phyloP scores from a whole-genome alignment of 1,284 basidiomycete genomes.

The Ceratobasidium theobromae region DNA sequence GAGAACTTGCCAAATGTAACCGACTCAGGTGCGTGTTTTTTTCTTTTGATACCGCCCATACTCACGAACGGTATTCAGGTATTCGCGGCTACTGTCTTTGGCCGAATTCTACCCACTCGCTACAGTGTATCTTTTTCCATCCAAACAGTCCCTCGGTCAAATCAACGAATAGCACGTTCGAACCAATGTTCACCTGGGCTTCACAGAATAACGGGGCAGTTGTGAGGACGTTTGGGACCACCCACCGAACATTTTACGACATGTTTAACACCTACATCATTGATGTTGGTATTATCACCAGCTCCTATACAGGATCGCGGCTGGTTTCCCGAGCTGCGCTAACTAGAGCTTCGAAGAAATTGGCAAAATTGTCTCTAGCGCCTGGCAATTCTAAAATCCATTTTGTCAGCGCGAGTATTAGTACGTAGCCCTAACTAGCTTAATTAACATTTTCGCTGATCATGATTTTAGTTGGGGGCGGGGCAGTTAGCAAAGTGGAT shows the following conservation, averaged over 20 bases:
- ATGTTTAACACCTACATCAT: background rate
- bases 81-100: background rate
- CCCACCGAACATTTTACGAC: background rate
- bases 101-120: background rate
- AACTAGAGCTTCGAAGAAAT: background rate
- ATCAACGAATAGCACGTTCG: background rate
- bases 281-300: background rate
- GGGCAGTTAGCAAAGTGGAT: conserved; percentile 34
- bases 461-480: conserved; percentile 26
- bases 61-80: background rate
- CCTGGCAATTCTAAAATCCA: background rate
- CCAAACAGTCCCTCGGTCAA: background rate
- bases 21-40: background rate
- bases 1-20: background rate
- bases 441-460: too few relatives aligned
- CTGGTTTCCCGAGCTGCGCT: background rate
- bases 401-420: background rate
- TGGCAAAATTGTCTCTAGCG: background rate
- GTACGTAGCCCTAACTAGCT: too few relatives aligned
- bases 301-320: background rate
- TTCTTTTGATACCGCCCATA: too few relatives aligned
- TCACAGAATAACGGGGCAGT: background rate
- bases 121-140: background rate
- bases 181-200: background rate
- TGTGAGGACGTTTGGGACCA: background rate